Conservation (phyloP, 1,284 basidiomycete genomes). For the Trichosporon ovoides region DNA sequence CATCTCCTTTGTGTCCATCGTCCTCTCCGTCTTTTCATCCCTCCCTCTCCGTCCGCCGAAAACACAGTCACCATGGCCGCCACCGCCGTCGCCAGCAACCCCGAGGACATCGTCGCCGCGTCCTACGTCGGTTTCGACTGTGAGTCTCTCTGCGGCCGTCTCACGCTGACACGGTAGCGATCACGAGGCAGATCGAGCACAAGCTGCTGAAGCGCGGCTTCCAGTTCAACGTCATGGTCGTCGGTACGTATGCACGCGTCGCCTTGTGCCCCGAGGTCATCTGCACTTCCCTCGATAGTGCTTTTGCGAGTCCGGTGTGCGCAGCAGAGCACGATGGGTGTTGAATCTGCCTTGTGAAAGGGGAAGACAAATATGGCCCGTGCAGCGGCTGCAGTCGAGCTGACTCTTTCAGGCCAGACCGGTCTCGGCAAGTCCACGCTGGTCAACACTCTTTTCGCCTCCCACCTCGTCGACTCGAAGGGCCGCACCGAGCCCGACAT, state of each 20-base stretch:
- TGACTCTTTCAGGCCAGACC: slow-evolving; percentile 69
- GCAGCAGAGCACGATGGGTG: no score
- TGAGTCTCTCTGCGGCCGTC: slow-evolving; percentile 24
- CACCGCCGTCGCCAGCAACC: slow-evolving; percentile 21
- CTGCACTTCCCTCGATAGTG: no score
- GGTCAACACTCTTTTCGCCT: slow-evolving; percentile 98
- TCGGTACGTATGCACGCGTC: slow-evolving; percentile 58
- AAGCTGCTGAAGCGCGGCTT: slow-evolving; percentile 98
- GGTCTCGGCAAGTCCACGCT: slow-evolving; percentile 97
- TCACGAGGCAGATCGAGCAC: slow-evolving; percentile 97
- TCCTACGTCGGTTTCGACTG: slow-evolving; percentile 90
- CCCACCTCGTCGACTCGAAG: slow-evolving; percentile 95
- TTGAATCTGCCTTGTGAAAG: no score
- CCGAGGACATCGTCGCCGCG: slow-evolving; percentile 69
- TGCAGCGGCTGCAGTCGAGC: neutral
- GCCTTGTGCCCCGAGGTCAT: neutral
- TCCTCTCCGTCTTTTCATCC: neutral
- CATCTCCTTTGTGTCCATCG: slow-evolving; percentile 2
- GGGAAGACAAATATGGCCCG: neutral
- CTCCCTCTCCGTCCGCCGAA: slow-evolving; percentile 6
- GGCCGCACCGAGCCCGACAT: slow-evolving; percentile 83
- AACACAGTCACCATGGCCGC: slow-evolving; percentile 27
- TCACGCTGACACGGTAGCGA: slow-evolving; percentile 50
- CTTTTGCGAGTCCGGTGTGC: no score
- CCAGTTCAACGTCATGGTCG: slow-evolving; percentile 97